These are phyloP conservation scores for Fragilaria crotonensis DNA, from an alignment of 108 stramenopile species.

Conservation along the genomic window DNA sequence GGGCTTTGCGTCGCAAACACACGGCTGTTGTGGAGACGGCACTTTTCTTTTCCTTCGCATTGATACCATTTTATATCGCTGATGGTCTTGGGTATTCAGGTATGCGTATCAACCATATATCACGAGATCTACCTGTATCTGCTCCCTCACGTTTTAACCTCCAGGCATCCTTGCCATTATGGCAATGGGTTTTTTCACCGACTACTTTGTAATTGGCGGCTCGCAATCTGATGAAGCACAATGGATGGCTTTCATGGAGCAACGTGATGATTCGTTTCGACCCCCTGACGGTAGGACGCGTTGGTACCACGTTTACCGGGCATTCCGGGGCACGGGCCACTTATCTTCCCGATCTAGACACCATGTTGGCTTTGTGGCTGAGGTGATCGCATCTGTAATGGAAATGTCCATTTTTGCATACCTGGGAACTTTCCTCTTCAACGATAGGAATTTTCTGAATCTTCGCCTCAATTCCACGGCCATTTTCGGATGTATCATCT, in stretches of 20 bases:
- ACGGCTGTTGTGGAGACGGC: constrained; percentile 53
- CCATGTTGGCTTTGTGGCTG: constrained; percentile 78
- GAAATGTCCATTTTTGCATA: constrained; percentile 87
- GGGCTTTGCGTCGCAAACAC: constrained; percentile 36
- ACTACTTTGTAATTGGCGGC: constrained; percentile 57
- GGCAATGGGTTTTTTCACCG: constrained; percentile 63
- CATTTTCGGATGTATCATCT: constrained; percentile 50
- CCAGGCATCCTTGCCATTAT: constrained; percentile 39
- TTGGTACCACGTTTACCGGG: constrained; percentile 2
- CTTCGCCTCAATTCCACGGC: constrained; percentile 46
- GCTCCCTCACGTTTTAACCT: background rate
- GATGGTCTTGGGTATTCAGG: constrained; percentile 54
- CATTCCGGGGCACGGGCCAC: constrained; percentile 39
- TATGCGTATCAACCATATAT: constrained; percentile 9
- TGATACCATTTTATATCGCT: constrained; percentile 71
- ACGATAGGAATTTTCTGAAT: constrained; percentile 62
- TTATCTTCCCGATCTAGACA: constrained; percentile 47
- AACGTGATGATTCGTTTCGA: constrained; percentile 1
- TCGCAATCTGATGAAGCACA: constrained; percentile 21
- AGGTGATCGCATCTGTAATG: constrained; percentile 56
- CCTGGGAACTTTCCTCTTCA: constrained; percentile 81
- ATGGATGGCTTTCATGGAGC: constrained; percentile 28
- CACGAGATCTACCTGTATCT: background rate
- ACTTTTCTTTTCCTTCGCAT: constrained; percentile 57
- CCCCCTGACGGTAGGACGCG: background rate